Base-by-base conservation (phyloP, 768 basidiomycete genomes). In the Megacollybia marginata region DNA sequence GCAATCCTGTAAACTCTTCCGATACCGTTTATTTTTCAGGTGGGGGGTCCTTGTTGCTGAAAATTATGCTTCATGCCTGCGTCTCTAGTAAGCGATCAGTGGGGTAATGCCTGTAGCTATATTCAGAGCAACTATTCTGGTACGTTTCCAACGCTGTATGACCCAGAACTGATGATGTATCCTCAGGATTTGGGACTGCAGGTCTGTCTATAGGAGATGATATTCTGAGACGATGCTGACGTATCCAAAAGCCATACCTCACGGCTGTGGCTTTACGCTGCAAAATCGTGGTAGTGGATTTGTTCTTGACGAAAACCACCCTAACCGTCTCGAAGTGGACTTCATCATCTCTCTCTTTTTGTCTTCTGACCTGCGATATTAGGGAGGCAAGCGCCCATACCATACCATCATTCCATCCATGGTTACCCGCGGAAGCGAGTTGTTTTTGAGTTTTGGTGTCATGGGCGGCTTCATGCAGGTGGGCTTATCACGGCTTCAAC, bases 21-120 rank as follows among this genome's bases (percentile, higher is more conserved):
- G 95, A 99, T 63, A 97, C 95, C 0, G 92, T 96, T 12, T 96
- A 97, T 62, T 94, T 98, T 60, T 82, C 92, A 7, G 88, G 87
- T 80, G 65, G 16, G 65, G 16, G 42, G 16, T n/a, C n/a, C 33
- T 18, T 44, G 28, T 31, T 42, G 16, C 28, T 31, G 12, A n/a
- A 18, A n/a, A 6, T 18, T 52, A 15, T 42, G 23, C 28, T 11
- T 33, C 7, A 12, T 45, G 23, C 44, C 9, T 16, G 12, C 44
- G 38, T 33, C 49, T n/a, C 33, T 50, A 87, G 89, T 88, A 4
- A 75, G 82, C 8, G 90, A 92, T 61, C 82, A 86, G 59, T 89
- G 85, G 86, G 90, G 90, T 2, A 92, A 91, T 64, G 88, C 86
- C 9, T 91, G 88, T 64, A 92, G 90, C 63, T 87, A 77, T 57